Conservation (phyloP, 257 asterid species). For the Solanum chmielewskii region DNA sequence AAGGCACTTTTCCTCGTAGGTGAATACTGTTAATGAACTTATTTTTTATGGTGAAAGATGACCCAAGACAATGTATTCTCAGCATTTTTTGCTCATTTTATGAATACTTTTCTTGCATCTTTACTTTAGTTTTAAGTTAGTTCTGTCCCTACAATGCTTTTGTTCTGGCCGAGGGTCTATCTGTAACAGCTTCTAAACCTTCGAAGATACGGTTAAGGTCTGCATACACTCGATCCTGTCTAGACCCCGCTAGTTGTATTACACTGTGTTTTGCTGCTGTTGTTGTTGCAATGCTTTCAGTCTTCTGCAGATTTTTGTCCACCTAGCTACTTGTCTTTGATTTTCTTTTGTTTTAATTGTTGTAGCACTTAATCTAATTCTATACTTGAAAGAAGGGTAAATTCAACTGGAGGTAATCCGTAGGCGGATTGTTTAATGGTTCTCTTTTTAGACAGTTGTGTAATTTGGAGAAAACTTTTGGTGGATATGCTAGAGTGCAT, state of each 20-base stretch:
- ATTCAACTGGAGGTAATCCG: background rate
- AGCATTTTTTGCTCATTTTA: background rate
- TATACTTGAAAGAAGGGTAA: background rate
- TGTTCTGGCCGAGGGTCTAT: background rate
- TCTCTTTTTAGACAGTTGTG: constrained; percentile 57
- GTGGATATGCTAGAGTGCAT: constrained; percentile 81
- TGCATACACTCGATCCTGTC: background rate
- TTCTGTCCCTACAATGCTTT: background rate
- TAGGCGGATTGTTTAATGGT: background rate
- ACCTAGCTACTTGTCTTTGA: background rate
- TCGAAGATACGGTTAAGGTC: background rate
- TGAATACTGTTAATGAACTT: background rate
- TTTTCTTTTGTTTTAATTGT: background rate
- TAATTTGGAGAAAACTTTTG: constrained; percentile 72
- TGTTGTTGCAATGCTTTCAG: background rate
- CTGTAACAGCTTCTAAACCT: background rate
- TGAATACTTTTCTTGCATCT: background rate
- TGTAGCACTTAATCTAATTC: background rate
- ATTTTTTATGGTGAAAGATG: background rate
- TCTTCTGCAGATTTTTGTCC: background rate
- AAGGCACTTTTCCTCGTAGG: background rate
- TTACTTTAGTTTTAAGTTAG: background rate
- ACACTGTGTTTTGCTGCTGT: background rate
- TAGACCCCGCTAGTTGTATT: background rate
- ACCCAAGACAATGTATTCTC: background rate